Percentiles rank a stretch among this genome's conserved stretches.
Conservation (phyloP, 768 basidiomycete species). For the Macrolepiota dolichaula region DNA sequence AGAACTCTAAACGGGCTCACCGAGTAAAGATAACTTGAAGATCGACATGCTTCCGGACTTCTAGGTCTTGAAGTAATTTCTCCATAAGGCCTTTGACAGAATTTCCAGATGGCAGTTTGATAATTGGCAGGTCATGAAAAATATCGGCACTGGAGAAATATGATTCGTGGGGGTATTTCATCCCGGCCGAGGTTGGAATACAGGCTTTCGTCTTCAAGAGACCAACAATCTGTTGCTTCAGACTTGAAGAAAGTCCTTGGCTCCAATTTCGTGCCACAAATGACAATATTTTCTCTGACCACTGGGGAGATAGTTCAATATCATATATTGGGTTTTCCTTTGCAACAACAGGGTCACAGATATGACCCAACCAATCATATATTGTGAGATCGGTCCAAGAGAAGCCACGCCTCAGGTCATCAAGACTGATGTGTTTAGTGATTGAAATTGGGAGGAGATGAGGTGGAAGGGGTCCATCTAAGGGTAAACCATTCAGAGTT, state of each 20-base stretch:
- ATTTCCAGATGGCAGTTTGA: conserved; percentile 63
- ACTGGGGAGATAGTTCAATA: conserved; percentile 59
- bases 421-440: conserved; percentile 54
- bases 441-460: conserved; percentile 68
- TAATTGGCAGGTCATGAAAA: conserved; percentile 86
- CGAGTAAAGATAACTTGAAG: conserved; percentile 91
- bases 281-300: conserved; percentile 77
- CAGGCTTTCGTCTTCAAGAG: conserved; percentile 52
- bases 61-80: conserved; percentile 65
- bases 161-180: conserved; percentile 66
- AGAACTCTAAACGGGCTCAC: conserved; percentile 29
- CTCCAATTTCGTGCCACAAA: conserved; percentile 73
- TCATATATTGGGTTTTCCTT: conserved; percentile 50
- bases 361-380: conserved; percentile 69
- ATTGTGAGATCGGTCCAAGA: conserved; percentile 79
- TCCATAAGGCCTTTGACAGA: conserved; percentile 69
- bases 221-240: conserved; percentile 44
- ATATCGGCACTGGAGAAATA: conserved; percentile 87
- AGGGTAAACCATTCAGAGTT: conserved; percentile 55
- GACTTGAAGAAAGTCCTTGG: conserved; percentile 40
- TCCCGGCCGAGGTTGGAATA: conserved; percentile 72
- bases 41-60: conserved; percentile 89
- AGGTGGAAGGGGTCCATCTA: conserved; percentile 72
- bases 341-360: conserved; percentile 45
- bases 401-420: conserved; percentile 52